Base-by-base conservation (phyloP, 1,284 basidiomycete genomes). In the Neonothopanus nambi region DNA sequence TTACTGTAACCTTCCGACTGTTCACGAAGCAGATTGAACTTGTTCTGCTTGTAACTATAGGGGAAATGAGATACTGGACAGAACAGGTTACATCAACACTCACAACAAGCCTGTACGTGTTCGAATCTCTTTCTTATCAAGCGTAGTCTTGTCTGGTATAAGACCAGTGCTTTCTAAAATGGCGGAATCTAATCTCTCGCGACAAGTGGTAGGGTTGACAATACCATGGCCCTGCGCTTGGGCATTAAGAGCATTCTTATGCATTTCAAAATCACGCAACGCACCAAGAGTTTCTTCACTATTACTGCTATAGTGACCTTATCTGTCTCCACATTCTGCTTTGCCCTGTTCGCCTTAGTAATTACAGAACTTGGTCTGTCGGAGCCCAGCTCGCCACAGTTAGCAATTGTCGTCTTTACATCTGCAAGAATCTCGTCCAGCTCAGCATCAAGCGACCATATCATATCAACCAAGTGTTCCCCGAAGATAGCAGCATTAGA, bases 1-100 rank as follows among this genome's bases (percentile, higher is more conserved):
- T 95, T 95, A 63, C 93, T 92, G 73, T 95, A 99, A 5, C 97
- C 97, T 75, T 99, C 95, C 1, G 93, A 95, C 62, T 97, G 93
- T 72, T 99, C 97, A 38, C 97, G 89, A 9, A 98, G 81, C 30
- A 99, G 81, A 65, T 99, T 99, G 78, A 95, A 98, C 71, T 98
- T 98, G 72, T 95, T 95, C 70, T 99, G 97, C 70, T 96, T 98
- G 80, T 96, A 99, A 71, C 89, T 92, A 62, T 53, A 49, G 54
- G 41, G 39, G 15, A 51, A 23, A 55, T 13, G 39, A 55, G 40
- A 33, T 52, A 38, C 40, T 24, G 23, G n/a, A 48, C 5, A 28
- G 36, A 44, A 44, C 6, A 26, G 8, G 9, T 18, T 33, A 13
- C 9, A 11, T 33, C 33, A 42, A 26, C 44, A 81, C 89, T 67